A percentile compares a stretch with the other conserved stretches of the same genome.
Conservation (phyloP, 345 rosid species). For the Nasturtium officinale region DNA sequence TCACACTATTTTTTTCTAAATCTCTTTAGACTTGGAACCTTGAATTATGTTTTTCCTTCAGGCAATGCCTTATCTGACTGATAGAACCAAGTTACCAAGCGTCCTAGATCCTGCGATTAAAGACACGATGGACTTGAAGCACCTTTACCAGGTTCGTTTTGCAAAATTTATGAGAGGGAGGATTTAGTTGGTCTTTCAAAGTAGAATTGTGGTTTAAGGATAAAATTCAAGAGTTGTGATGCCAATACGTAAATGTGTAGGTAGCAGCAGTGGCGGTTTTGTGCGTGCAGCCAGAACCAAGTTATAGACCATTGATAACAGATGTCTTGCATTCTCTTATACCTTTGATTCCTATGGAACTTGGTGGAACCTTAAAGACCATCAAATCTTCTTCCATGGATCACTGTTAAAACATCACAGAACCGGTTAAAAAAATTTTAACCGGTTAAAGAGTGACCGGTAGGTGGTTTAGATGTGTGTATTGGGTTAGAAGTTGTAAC, state of each 20-base stretch:
- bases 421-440: conserved; percentile 12
- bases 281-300: conserved; percentile 92
- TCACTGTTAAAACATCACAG: conserved; percentile 26
- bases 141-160: conserved; percentile 80
- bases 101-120: conserved; percentile 80
- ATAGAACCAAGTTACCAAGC: conserved; percentile 79
- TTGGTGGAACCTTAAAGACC: conserved; percentile 73
- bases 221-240: conserved; percentile 13
- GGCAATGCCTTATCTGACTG: conserved; percentile 99
- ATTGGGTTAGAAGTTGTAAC: conserved; percentile 15
- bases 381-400: conserved; percentile 32
- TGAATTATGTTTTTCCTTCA: conserved; percentile 41
- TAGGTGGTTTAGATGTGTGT: conserved; percentile 22
- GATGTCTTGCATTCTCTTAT: conserved; percentile 90
- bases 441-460: conserved; percentile 15
- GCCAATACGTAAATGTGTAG: conserved; percentile 46
- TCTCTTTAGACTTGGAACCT: conserved; percentile 26
- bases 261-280: conserved; percentile 95
- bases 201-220: conserved; percentile 13
- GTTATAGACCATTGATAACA: conserved; percentile 84
- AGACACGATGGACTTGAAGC: conserved; percentile 79
- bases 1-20: not conserved
- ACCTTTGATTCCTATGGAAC: conserved; percentile 79
- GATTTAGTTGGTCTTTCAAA: not conserved
- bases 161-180: not conserved